Conservation (phyloP, 148 eudicot genomes). For the Arbutus unedo region DNA sequence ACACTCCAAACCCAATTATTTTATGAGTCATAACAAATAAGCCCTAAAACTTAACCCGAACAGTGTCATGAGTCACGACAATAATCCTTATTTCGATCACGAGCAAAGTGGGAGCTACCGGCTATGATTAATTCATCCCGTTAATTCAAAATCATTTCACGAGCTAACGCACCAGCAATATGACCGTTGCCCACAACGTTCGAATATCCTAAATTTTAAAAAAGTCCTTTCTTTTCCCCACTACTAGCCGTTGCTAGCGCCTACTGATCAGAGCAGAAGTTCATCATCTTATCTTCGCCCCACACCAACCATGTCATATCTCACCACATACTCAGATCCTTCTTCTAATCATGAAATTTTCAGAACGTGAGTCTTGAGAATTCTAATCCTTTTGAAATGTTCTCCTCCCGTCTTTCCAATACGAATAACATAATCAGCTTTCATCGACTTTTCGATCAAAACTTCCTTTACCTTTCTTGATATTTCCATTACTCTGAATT, state of each 20-base stretch:
- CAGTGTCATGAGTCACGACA: no score
- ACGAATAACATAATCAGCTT: not conserved
- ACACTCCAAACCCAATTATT: no score
- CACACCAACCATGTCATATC: not conserved
- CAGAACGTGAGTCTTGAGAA: not conserved
- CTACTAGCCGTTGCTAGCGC: slow-evolving; percentile 33
- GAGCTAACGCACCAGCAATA: slow-evolving; percentile 14
- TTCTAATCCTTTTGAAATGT: not conserved
- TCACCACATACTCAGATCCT: not conserved
- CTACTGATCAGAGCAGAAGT: not conserved
- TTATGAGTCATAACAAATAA: no score
- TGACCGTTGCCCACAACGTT: slow-evolving; percentile 74
- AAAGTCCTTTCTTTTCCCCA: slow-evolving; percentile 15
- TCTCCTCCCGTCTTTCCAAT: not conserved
- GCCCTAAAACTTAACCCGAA: no score
- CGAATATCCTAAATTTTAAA: slow-evolving; percentile 27
- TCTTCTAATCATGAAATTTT: slow-evolving; percentile 13
- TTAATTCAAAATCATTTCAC: not conserved
- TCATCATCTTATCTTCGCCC: not conserved
- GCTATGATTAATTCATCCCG: not conserved
- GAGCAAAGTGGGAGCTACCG: not conserved
- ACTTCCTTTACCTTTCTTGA: not conserved
- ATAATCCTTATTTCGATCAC: not conserved
- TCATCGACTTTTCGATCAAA: not conserved
- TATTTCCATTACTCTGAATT: not conserved